Base-by-base conservation (phyloP, 345 rosid species). In the Heritiera littoralis region DNA sequence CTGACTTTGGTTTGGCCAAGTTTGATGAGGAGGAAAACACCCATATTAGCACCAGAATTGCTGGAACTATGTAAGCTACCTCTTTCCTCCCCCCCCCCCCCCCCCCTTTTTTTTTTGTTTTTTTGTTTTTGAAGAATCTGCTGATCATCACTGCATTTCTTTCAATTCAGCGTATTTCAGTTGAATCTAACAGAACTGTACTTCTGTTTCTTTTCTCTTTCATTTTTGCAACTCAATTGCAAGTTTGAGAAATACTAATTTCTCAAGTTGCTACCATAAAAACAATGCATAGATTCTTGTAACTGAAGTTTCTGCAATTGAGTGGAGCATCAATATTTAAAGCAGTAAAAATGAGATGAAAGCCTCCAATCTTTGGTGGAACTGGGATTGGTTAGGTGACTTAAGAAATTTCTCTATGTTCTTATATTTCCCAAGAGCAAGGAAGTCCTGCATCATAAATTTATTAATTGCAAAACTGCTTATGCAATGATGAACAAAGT, bases 1-100 rank as follows among this genome's bases (percentile, higher is more conserved):
- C 92, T 9, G 93, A 92, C 78, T 92, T 92, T 55, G 93, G 93
- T 59, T 81, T 92, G 38, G 95, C 93, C 14, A 92, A 90, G 60
- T 88, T 92, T 10, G 88, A 87, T 11, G 89, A 88, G 48, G 92
- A 86, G 18, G 91, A 89, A 55, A 86, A 89, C 43, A 85, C 92
- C 38, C 92, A 90, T 73, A 88, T 90, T 92, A 78, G 40, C 30
- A 77, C 49, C 76, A 77, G 92, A 77, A 55, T 88, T 68, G 92
- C 94, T 30, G 93, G 92, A 87, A 89, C 93, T 66, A 83, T 71
- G 97, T 92, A 54, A 88, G 89, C 41, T 13, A 73, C 71, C 40
- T 66, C 17, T 35, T 45, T 64, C 51, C 66, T 41, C n/a, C n/a
- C n/a, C 10, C 2, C 13, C 11, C 2, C 10, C 2, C 13, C 11